Conservation (phyloP, 75 land plant genomes). For the Sequoiadendron giganteum region DNA sequence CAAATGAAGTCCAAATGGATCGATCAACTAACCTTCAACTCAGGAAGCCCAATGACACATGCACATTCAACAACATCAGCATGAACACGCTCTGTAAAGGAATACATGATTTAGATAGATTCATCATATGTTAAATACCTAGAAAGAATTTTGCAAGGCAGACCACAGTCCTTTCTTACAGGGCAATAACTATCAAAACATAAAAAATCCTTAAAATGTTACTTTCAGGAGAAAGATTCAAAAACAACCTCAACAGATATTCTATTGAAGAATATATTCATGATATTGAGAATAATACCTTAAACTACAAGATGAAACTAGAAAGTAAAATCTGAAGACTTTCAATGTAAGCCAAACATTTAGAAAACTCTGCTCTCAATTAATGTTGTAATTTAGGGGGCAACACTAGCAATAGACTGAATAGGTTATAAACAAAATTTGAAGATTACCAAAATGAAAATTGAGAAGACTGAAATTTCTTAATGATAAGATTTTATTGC, state of each 20-base stretch:
- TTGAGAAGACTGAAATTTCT: no score
- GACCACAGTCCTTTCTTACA: neutral
- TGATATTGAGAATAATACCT: neutral
- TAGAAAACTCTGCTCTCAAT: neutral
- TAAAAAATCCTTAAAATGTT: neutral
- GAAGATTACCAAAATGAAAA: no score
- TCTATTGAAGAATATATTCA: neutral
- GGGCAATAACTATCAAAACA: neutral
- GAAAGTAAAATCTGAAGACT: neutral
- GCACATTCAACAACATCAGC: slow-evolving; percentile 93
- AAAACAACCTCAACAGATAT: neutral
- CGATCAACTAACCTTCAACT: slow-evolving; percentile 54
- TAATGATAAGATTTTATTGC: no score
- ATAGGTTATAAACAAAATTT: no score
- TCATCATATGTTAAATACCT: neutral
- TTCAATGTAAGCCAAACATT: neutral
- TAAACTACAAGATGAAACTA: neutral
- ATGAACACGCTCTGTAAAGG: slow-evolving; percentile 63
- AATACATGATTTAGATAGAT: neutral
- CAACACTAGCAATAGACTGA: no score
- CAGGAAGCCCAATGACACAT: slow-evolving; percentile 79
- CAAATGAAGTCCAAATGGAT: neutral
- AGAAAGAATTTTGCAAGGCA: neutral
- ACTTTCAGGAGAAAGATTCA: neutral
- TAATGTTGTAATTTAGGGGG: no score